These are phyloP conservation scores for Kwoniella dejecticola DNA, from an alignment of 768 basidiomycete genomes.

Conservation along the genomic window DNA sequence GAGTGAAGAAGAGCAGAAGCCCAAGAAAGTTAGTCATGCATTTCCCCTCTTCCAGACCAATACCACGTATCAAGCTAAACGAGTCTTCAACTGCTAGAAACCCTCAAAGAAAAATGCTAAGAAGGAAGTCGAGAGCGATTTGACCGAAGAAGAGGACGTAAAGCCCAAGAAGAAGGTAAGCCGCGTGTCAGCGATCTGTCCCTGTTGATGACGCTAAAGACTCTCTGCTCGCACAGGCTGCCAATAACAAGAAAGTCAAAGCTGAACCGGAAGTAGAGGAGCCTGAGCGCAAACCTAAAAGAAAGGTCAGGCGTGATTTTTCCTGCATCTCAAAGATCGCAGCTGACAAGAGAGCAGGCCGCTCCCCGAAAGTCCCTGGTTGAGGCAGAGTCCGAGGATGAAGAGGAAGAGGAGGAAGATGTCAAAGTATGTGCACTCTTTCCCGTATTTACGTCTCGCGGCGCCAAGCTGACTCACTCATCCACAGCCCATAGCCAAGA, in stretches of 20 bases:
- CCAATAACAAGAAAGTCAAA: constrained; percentile 21
- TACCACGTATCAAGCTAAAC: too few relatives aligned
- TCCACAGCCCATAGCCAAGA: constrained; percentile 10
- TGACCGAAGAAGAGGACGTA: constrained; percentile 57
- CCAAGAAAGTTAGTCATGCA: not conserved
- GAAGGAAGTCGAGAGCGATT: constrained; percentile 31
- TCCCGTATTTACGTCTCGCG: not conserved
- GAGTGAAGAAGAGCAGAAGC: constrained; percentile 29
- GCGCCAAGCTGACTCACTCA: constrained; percentile 41
- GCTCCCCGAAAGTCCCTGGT: constrained; percentile 33
- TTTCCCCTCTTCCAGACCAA: too few relatives aligned
- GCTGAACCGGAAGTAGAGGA: constrained; percentile 55
- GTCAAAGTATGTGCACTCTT: constrained; percentile 19
- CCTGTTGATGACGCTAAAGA: not conserved
- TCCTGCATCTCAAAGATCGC: not conserved
- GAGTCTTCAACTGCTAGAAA: too few relatives aligned
- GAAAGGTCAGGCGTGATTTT: not conserved
- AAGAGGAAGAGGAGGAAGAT: constrained; percentile 35
- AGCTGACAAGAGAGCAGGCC: not conserved
- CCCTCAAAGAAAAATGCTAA: not conserved
- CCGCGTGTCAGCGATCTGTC: constrained; percentile 18
- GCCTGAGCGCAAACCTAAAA: constrained; percentile 22
- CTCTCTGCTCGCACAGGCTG: not conserved
- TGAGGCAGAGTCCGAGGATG: constrained; percentile 4
- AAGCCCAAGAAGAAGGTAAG: constrained; percentile 62